Conservation (phyloP, 106 monocot species). For the Triglochin maritima region DNA sequence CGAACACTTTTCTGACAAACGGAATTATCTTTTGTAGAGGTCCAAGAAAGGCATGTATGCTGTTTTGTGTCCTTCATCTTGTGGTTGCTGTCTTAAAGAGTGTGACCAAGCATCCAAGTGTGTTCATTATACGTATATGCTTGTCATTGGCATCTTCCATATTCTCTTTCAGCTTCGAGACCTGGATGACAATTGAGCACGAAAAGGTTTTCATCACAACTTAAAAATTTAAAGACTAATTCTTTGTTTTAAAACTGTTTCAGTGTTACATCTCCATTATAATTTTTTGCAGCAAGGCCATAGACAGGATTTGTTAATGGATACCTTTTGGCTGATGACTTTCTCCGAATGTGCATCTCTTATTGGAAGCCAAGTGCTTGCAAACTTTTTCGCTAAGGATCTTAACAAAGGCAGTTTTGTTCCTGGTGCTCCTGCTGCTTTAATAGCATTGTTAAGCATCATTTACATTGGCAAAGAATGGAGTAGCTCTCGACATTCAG, state of each 20-base stretch:
- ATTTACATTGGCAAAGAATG: slow-evolving; percentile 63
- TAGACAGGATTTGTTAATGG: slow-evolving; percentile 49
- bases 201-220: slow-evolving; percentile 56
- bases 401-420: slow-evolving; percentile 31
- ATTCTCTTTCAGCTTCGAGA: slow-evolving; percentile 76
- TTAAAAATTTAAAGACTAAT: background rate
- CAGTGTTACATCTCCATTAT: background rate
- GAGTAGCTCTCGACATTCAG: slow-evolving; percentile 27
- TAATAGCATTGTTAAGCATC: slow-evolving; percentile 53
- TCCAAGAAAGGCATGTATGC: slow-evolving; percentile 53
- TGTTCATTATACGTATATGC: slow-evolving; percentile 43
- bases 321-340: slow-evolving; percentile 89
- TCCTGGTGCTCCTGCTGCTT: slow-evolving; percentile 34
- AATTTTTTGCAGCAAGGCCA: slow-evolving; percentile 69
- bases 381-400: slow-evolving; percentile 67
- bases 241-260: background rate
- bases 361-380: slow-evolving; percentile 67
- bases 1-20: background rate
- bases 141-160: slow-evolving; percentile 61
- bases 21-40: slow-evolving; percentile 31
- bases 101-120: slow-evolving; percentile 32
- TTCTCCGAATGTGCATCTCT: slow-evolving; percentile 78
- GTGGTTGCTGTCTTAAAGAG: slow-evolving; percentile 48
- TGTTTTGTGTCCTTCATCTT: slow-evolving; percentile 72
- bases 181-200: slow-evolving; percentile 84